Evolutionary conservation across 148 eudicot genomes (phyloP).

Genomic region (Chenopodium berlandieri): DNA sequence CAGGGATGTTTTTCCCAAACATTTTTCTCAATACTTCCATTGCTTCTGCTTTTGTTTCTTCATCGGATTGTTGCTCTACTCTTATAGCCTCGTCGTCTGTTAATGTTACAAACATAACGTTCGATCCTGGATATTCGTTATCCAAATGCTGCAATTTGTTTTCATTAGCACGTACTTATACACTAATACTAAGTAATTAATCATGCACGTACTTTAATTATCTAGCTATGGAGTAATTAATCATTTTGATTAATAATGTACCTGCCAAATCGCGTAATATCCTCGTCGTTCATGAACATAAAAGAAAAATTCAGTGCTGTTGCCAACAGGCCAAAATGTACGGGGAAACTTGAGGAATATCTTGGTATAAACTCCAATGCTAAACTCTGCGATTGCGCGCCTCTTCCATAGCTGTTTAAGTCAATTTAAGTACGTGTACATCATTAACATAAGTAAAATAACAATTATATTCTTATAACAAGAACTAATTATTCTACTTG

Average conservation of each 20-base stretch:
- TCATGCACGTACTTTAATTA: too few species aligned
- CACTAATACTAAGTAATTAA: too few species aligned
- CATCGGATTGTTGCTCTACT: constrained; percentile 30
- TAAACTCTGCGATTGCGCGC: constrained; percentile 30
- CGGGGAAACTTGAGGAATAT: constrained; percentile 35
- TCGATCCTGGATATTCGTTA: constrained; percentile 31
- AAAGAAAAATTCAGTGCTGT: constrained; percentile 28
- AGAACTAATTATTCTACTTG: too few species aligned
- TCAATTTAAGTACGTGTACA: too few species aligned
- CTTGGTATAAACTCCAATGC: constrained; percentile 29
- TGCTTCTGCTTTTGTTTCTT: constrained; percentile 30
- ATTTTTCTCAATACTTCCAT: constrained; percentile 35
- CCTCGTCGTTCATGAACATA: constrained; percentile 35
- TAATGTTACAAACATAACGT: constrained; percentile 28
- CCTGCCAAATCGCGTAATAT: constrained; percentile 39
- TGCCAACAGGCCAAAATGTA: constrained; percentile 35
- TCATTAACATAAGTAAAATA: too few species aligned
- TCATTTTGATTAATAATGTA: neutral
- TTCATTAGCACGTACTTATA: too few species aligned
- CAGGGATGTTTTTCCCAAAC: constrained; percentile 36
- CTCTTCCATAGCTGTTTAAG: constrained; percentile 32
- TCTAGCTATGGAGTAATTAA: too few species aligned
- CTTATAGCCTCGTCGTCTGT: constrained; percentile 28
- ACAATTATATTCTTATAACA: too few species aligned
- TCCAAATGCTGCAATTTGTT: constrained; percentile 31